Evolutionary conservation across 352 stramenopile genomes (phyloP).

Genomic region (Blastocystis sp.): DNA sequence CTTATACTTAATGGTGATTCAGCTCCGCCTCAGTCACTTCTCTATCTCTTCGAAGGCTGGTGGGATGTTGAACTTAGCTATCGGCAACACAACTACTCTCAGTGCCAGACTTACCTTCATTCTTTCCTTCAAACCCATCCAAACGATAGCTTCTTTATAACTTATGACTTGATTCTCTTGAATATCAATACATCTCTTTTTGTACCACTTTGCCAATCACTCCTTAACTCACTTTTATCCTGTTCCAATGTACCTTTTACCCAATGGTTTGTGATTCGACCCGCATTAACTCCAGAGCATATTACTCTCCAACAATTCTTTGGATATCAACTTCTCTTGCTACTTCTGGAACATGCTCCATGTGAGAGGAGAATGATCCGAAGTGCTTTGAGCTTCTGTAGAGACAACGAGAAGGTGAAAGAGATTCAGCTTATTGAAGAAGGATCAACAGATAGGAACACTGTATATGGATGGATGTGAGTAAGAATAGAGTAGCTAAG

Average conservation of each 20-base stretch:
- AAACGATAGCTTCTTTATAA: not conserved
- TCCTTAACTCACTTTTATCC: not conserved
- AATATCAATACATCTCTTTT: not conserved
- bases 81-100: not conserved
- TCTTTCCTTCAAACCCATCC: not conserved
- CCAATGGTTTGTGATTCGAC: not conserved
- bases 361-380: not conserved
- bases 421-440: not conserved
- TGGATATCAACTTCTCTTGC: not conserved
- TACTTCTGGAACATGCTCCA: not conserved
- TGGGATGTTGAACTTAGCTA: not conserved
- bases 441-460: not conserved
- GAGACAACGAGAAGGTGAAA: not conserved
- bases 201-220: not conserved
- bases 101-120: not conserved
- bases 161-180: too few species aligned
- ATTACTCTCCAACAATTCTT: slow-evolving; percentile 33
- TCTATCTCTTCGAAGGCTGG: not conserved
- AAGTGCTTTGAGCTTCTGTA: not conserved
- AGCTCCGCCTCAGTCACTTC: not conserved
- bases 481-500: not conserved
- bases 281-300: not conserved
- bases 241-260: not conserved
- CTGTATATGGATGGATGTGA: not conserved
- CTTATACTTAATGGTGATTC: not conserved